Base-by-base conservation (phyloP, 129 eudicot genomes). In the Helianthus tuberosus region DNA sequence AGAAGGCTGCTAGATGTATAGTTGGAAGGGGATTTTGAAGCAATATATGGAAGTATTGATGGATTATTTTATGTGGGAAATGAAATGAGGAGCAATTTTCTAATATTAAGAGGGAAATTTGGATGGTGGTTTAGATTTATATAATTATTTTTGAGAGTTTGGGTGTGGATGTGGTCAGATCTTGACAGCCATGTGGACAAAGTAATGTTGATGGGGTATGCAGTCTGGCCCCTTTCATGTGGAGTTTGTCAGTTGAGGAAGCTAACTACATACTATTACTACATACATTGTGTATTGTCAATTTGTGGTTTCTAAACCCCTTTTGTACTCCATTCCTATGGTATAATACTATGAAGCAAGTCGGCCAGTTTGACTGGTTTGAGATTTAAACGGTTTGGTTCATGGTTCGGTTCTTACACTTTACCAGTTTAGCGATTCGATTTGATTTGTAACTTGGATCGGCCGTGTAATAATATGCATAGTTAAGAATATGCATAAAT, bases 111-210 rank as follows among this genome's bases (percentile, higher is more conserved):
- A 75, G 85, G 78, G 73, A 79, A 80, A 60, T 5, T 51, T 59
- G 73, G 66, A n/a, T 75, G 76, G 9, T 6, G 54, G 44, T 75
- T 12, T 74, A 16, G 16, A 74, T 41, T 50, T 61, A 61, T 62
- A 38, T 43, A 43, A 43, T 71, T 49, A 44, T 48, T 69, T 39
- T 53, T 59, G 77, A 73, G 82, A 79, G 91, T 70, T 87, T 79
- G 88, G 80, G 73, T 76, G 86, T 86, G 89, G 90, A 91, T 84
- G 84, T 82, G 82, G 85, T 73, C 75, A 78, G 75, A 49, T 64
- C 68, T 82, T 71, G 69, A 68, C 80, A 71, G 64, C 66, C 91
- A 84, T 91, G 91, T 86, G 92, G 88, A 84, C 96, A 86, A 84
- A 84, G 82, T 83, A 79, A 84, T 87, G 96, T 63, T 77, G 83